Conservation (phyloP, 495 filamentous ascomycete genomes). For the Entonaema liquescens region DNA sequence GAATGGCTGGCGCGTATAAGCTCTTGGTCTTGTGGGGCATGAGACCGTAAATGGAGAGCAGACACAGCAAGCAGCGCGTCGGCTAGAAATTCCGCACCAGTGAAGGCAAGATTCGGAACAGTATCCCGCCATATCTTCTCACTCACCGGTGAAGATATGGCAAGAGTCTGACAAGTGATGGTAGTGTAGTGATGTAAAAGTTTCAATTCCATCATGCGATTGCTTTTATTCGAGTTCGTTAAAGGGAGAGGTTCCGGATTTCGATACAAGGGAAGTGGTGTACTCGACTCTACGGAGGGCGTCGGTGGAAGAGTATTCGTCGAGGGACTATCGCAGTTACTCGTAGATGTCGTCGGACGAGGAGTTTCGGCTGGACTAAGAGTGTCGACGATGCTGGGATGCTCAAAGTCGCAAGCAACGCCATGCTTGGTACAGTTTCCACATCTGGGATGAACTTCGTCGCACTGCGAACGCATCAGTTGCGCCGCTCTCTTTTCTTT, state of each 20-base stretch:
- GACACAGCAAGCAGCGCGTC: conserved; percentile 66
- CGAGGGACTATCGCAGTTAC: conserved; percentile 45
- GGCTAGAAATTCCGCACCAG: conserved; percentile 59
- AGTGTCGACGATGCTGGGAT: conserved; percentile 51
- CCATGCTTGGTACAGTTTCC: conserved; percentile 71
- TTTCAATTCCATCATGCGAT: conserved; percentile 60
- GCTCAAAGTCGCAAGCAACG: conserved; percentile 68
- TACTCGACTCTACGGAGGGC: conserved; percentile 30
- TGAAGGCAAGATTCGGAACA: conserved; percentile 64
- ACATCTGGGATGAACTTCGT: conserved; percentile 68
- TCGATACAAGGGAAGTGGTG: conserved; percentile 49
- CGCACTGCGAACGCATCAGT: conserved; percentile 56
- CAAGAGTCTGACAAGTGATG: conserved; percentile 61
- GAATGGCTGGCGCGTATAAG: conserved; percentile 63
- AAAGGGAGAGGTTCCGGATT: conserved; percentile 48
- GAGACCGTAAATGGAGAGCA: conserved; percentile 61
- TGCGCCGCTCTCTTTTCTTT: conserved; percentile 11
- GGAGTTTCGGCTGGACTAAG: conserved; percentile 42
- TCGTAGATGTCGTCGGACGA: conserved; percentile 45
- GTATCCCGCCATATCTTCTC: conserved; percentile 62
- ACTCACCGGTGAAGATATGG: conserved; percentile 56
- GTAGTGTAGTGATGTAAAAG: conserved; percentile 65
- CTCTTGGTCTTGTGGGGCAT: conserved; percentile 59
- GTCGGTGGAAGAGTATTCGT: conserved; percentile 43
- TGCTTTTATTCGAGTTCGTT: conserved; percentile 49